Conservation (phyloP, 768 basidiomycete species). For the Guyanaporus albipodus region DNA sequence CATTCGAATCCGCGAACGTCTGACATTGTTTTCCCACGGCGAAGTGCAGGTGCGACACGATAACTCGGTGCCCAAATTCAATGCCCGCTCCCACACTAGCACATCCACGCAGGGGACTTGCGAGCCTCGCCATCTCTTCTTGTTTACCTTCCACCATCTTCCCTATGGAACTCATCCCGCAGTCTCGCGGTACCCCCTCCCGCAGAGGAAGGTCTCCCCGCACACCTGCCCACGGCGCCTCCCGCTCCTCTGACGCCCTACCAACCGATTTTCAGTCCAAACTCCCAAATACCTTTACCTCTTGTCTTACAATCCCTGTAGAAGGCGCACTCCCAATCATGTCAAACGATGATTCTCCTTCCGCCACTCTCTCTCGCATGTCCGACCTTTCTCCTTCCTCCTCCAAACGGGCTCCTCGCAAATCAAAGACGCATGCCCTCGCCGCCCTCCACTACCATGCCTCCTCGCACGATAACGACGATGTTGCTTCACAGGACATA, state of each 20-base stretch:
- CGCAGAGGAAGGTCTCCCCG: conserved; percentile 62
- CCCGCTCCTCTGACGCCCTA: conserved; percentile 41
- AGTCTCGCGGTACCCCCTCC: conserved; percentile 56
- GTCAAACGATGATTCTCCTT: conserved; percentile 38
- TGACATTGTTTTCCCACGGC: conserved; percentile 27
- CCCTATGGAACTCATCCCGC: conserved; percentile 37
- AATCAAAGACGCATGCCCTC: conserved; percentile 86
- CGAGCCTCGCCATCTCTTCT: conserved; percentile 7
- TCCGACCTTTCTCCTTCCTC: conserved; percentile 40
- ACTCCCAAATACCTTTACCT: conserved; percentile 46
- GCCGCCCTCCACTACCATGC: conserved; percentile 71
- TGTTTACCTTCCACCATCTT: conserved; percentile 38
- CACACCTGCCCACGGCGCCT: conserved; percentile 43
- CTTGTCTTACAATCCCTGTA: conserved; percentile 74
- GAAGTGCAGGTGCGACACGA: conserved; percentile 35
- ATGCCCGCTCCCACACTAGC: conserved; percentile 40
- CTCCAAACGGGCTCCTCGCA: conserved; percentile 73
- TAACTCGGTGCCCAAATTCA: conserved; percentile 39
- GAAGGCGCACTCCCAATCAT: conserved; percentile 69
- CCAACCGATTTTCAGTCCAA: conserved; percentile 50
- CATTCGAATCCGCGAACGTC: conserved; percentile 34
- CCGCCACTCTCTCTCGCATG: conserved; percentile 31
- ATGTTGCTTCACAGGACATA: conserved; percentile 37
- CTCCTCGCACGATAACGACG: conserved; percentile 51
- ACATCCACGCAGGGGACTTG: conserved; percentile 31